Conservation (phyloP, 371 early-diverging fungal species). For the Lichtheimia ornata region DNA sequence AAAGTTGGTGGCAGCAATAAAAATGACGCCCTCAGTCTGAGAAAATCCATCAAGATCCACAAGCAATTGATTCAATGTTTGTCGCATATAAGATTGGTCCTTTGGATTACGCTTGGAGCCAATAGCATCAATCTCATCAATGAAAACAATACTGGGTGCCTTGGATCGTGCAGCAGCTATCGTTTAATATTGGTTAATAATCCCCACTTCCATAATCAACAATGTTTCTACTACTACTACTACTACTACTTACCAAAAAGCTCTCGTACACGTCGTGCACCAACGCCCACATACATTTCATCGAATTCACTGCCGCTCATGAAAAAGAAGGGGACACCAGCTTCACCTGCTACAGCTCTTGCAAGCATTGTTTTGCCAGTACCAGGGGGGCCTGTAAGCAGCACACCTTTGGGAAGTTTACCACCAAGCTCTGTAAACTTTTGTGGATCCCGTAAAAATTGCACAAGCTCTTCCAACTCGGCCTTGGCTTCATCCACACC, state of each 20-base stretch:
- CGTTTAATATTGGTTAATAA: neutral
- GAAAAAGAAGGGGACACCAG: constrained; percentile 96
- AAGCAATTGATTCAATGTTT: constrained; percentile 95
- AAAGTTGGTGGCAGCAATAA: constrained; percentile 99
- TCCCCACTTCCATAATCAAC: too few species aligned
- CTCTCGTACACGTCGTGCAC: constrained; percentile 83
- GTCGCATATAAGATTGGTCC: constrained; percentile 93
- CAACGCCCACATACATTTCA: constrained; percentile 99
- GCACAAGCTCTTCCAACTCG: constrained; percentile 94
- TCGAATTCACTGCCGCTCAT: constrained; percentile 98
- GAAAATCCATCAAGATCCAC: constrained; percentile 97
- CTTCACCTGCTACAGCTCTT: constrained; percentile 90
- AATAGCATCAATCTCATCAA: constrained; percentile 99
- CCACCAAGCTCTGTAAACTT: constrained; percentile 92
- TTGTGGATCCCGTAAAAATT: constrained; percentile 90
- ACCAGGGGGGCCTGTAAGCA: constrained; percentile 99
- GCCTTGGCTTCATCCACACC: constrained; percentile 98
- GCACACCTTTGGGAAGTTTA: constrained; percentile 94
- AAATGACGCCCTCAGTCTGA: constrained; percentile 91
- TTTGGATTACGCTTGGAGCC: constrained; percentile 94
- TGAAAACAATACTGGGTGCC: constrained; percentile 99
- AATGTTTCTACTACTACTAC: too few species aligned
- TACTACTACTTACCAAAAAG: constrained; percentile 70
- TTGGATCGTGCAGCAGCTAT: constrained; percentile 90
- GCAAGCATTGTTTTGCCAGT: constrained; percentile 97